Percentiles rank a stretch among this genome's conserved stretches.
phyloP scores from a whole-genome alignment of 1,284 basidiomycete species.

The Lignosus rhinocerotis region DNA sequence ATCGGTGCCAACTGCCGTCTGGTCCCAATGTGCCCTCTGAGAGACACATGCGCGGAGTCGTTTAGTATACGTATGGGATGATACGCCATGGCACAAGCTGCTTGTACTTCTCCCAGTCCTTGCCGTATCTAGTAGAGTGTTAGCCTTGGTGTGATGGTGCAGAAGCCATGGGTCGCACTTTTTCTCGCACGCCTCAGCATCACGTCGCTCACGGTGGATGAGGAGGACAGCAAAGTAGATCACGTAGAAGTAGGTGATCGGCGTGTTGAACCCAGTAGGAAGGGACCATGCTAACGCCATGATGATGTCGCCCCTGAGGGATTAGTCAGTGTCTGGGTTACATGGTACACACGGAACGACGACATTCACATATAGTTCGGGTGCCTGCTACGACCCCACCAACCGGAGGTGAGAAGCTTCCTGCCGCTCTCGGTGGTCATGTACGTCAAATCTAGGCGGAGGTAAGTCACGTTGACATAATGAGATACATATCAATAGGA shows the following conservation, averaged over 20 bases:
- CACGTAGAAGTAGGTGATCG: slow-evolving; percentile 96
- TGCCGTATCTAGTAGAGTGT: slow-evolving; percentile 51
- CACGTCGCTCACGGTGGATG: slow-evolving; percentile 87
- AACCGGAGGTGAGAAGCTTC: slow-evolving; percentile 91
- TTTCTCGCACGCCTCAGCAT: slow-evolving; percentile 89
- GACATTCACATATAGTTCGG: slow-evolving; percentile 84
- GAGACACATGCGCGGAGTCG: neutral
- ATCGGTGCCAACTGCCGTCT: neutral
- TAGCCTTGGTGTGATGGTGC: too few relatives aligned
- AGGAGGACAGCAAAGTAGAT: slow-evolving; percentile 89
- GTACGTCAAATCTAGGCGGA: slow-evolving; percentile 67
- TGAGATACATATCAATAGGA: neutral
- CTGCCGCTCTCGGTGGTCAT: slow-evolving; percentile 87
- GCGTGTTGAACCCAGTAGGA: slow-evolving; percentile 89
- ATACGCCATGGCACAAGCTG: slow-evolving; percentile 86
- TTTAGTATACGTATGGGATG: slow-evolving; percentile 81
- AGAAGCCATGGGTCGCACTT: slow-evolving; percentile 55
- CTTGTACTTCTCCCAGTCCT: slow-evolving; percentile 90
- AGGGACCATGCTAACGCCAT: slow-evolving; percentile 96
- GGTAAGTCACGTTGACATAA: neutral
- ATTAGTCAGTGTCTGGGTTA: slow-evolving; percentile 4
- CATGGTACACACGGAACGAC: neutral
- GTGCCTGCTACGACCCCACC: slow-evolving; percentile 96
- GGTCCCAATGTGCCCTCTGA: neutral
- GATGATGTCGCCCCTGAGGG: slow-evolving; percentile 73